phyloP scores from a whole-genome alignment of 768 basidiomycete species.

The Mycena venus region DNA sequence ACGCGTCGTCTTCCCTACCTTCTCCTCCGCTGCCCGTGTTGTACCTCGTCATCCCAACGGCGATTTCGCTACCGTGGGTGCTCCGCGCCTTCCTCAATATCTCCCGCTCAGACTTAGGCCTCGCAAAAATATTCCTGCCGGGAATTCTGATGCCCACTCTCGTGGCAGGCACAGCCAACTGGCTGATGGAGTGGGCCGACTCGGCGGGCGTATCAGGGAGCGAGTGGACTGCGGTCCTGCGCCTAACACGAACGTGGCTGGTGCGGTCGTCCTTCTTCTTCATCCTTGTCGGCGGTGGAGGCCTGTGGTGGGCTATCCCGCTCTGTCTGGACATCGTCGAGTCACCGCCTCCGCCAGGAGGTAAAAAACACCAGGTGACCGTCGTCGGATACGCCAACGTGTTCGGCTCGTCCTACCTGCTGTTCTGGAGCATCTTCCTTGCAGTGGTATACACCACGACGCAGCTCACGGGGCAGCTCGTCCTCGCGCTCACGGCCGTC shows the following conservation, averaged over 20 bases:
- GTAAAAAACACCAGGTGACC: slow-evolving; percentile 58
- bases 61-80: slow-evolving; percentile 67
- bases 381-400: slow-evolving; percentile 92
- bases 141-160: slow-evolving; percentile 71
- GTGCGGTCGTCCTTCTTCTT: slow-evolving; percentile 70
- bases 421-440: slow-evolving; percentile 83
- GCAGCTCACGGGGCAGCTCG: slow-evolving; percentile 88
- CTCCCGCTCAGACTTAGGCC: slow-evolving; percentile 81
- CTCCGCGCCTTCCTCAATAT: slow-evolving; percentile 71
- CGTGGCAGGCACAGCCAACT: slow-evolving; percentile 71
- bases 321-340: slow-evolving; percentile 74
- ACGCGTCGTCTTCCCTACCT: slow-evolving; percentile 77
- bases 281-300: slow-evolving; percentile 65
- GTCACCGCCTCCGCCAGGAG: slow-evolving; percentile 36
- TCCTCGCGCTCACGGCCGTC: slow-evolving; percentile 72
- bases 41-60: slow-evolving; percentile 66
- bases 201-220: slow-evolving; percentile 61
- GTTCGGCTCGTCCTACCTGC: slow-evolving; percentile 88
- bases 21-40: slow-evolving; percentile 74
- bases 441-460: slow-evolving; percentile 72
- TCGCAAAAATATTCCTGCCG: slow-evolving; percentile 75
- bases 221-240: slow-evolving; percentile 58
- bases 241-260: slow-evolving; percentile 68
- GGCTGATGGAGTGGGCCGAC: slow-evolving; percentile 88
- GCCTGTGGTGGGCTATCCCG: slow-evolving; percentile 81